Base-by-base conservation (phyloP, 495 filamentous ascomycete genomes). In the Astrocystis sublimbata region DNA sequence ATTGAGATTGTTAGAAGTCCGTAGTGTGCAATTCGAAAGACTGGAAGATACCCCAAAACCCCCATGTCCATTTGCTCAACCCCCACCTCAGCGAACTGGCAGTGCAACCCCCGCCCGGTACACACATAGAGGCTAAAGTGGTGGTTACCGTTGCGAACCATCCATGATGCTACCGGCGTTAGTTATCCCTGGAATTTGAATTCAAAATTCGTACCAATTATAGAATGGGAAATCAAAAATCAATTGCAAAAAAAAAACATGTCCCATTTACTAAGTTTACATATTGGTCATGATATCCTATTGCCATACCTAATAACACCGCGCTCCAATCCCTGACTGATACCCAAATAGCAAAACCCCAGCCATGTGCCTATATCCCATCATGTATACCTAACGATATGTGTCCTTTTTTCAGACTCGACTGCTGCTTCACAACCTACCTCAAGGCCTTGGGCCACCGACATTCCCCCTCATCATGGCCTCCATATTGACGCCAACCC, bases 401-500 rank as follows among this genome's bases (percentile, higher is more conserved):
- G 36, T 53, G 1, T 43, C 8, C 8, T 17, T 2, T 35, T n/a
- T 26, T 43, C 45, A 35, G 9, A 15, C 10, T 50, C 49, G 10
- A n/a, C n/a, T n/a, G n/a, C n/a, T n/a, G n/a, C n/a, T n/a, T n/a
- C n/a, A n/a, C n/a, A n/a, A n/a, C 40, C 3, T 23, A 50, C 13
- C 7, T 49, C 9, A 61, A 47, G 30, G 31, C 24, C 62, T 67
- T 17, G 65, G 63, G 15, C 62, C 60, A 15, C 62, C 65, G 23
- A 59, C 64, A 35, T 62, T 66, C 21, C 62, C 68, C 26, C 69
- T 71, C 58, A 76, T 68, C 58, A 77, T 70, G 49, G 72, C 65
- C 21, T 70, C 67, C 4, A 76, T 67, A 55, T 77, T 69, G 0
- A 76, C 72, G 33, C 70, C 73, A 0, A 78, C 71, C 75, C 75